Conservation (phyloP, 176 grass and related monocot genomes). For the Ensete ventricosum region DNA sequence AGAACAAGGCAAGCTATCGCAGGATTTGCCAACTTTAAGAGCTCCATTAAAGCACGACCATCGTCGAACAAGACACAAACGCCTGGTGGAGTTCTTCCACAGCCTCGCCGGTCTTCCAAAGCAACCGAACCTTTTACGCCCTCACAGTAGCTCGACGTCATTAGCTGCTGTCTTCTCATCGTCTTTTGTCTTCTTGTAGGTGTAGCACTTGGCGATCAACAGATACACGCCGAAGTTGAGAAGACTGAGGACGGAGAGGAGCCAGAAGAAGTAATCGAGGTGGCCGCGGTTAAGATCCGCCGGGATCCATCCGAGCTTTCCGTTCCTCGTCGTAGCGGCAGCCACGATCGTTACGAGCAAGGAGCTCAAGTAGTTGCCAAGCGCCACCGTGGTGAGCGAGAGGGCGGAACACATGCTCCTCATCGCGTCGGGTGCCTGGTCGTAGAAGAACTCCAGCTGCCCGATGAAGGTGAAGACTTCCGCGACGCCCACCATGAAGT, state of each 20-base stretch:
- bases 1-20: no score
- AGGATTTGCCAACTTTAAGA: no score
- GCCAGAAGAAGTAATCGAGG: constrained; percentile 11
- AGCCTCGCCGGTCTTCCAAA: no score
- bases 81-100: no score
- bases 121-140: not conserved
- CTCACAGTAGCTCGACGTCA: not conserved
- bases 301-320: constrained; percentile 1
- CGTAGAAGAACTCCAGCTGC: constrained; percentile 8
- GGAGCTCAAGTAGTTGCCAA: constrained; percentile 5
- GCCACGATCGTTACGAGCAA: not conserved
- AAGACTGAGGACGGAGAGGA: not conserved
- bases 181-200: not conserved
- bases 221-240: constrained; percentile 7
- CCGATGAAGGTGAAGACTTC: constrained; percentile 11
- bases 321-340: not conserved
- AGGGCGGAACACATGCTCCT: not conserved
- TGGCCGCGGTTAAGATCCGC: not conserved
- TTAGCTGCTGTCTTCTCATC: not conserved
- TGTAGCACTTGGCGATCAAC: not conserved
- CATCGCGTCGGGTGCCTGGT: constrained; percentile 5
- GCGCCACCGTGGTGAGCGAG: not conserved
- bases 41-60: no score
- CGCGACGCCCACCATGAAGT: not conserved
- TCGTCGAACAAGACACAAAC: no score